A percentile compares a stretch with the other conserved stretches of the same genome.
Conservation (phyloP, 805 yeast species). For the Teunomyces lycoperdinae region DNA sequence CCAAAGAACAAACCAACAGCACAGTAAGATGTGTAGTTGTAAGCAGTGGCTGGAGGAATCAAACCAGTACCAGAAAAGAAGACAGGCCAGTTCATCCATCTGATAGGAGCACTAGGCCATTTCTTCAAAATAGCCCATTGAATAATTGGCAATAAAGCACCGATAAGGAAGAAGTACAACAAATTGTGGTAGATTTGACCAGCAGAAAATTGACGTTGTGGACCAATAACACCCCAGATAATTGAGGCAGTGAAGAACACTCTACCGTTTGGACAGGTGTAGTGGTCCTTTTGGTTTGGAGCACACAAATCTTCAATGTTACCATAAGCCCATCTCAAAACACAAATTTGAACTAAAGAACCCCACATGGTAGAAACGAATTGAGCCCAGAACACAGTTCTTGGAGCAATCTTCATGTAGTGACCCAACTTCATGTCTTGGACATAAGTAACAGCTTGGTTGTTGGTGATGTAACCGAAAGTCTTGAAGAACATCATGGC, state of each 20-base stretch:
- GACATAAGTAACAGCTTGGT: slow-evolving; percentile 48
- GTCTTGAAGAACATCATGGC: slow-evolving; percentile 49
- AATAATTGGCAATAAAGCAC: slow-evolving; percentile 34
- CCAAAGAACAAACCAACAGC: slow-evolving; percentile 32
- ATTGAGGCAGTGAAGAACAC: slow-evolving; percentile 43
- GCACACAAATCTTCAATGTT: slow-evolving; percentile 32
- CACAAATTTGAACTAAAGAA: slow-evolving; percentile 37
- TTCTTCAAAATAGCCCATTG: slow-evolving; percentile 39
- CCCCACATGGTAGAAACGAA: slow-evolving; percentile 44
- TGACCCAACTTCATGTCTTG: slow-evolving; percentile 47
- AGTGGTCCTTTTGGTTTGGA: slow-evolving; percentile 23
- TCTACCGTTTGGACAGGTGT: slow-evolving; percentile 42
- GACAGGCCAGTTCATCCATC: slow-evolving; percentile 32
- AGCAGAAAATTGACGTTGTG: slow-evolving; percentile 15
- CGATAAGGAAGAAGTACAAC: slow-evolving; percentile 39
- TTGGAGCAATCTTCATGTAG: slow-evolving; percentile 42
- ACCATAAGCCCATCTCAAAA: slow-evolving; percentile 42
- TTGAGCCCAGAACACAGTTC: slow-evolving; percentile 42
- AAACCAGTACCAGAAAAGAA: slow-evolving; percentile 50
- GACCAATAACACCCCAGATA: slow-evolving; percentile 45
- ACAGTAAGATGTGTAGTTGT: slow-evolving; percentile 59
- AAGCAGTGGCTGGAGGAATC: slow-evolving; percentile 75
- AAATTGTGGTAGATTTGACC: slow-evolving; percentile 25
- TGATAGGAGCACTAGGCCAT: slow-evolving; percentile 36
- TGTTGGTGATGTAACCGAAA: slow-evolving; percentile 46